Evolutionary conservation across 371 early-diverging fungal genomes (phyloP), one percentile per base, ranked within the genome.

Genomic region (Ordospora colligata): DNA sequence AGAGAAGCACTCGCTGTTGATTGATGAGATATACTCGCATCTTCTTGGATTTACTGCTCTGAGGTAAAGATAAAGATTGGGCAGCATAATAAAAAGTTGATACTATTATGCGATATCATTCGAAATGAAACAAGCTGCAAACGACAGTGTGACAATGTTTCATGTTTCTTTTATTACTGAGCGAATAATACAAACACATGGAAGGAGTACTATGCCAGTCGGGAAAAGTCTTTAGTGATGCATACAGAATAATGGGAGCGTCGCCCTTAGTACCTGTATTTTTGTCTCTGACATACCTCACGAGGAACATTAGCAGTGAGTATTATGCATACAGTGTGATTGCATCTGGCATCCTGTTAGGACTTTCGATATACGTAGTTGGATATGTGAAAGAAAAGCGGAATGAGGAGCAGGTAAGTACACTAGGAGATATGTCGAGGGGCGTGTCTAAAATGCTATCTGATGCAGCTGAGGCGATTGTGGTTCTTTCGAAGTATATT

Each of bases 91-190:
- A 32, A 32, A 32, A 1, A 32, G 32, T 32, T 32, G 32, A 32
- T 32, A 5, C 32, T 5, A 32, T 32, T 32, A 32, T 32, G 32
- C 32, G 32, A 32, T 32, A 32, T 32, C 32, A 32, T 32, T 2
- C 32, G 5, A 32, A 32, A 5, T 32, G 32, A 32, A 32, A 32
- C 32, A 32, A 32, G 32, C 32, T 32, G 32, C 32, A 32, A 32
- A 32, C 32, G 32, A 5, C 32, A 32, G 5, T 32, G 32, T 5
- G 5, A 32, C 32, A 32, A 17, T 58, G 58, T 58, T 58, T 58
- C 58, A 58, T 37, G 58, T 58, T 58, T 14, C 19, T 58, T 40
- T 58, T 58, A 58, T 58, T 58, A 58, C 40, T 58, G 37, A 37
- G 27, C 17, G 27, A 27, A 19, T 12, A 6, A 14, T n/a, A 32